Conservation (phyloP, 371 early-diverging fungal genomes). For the Mucor velutinosus region DNA sequence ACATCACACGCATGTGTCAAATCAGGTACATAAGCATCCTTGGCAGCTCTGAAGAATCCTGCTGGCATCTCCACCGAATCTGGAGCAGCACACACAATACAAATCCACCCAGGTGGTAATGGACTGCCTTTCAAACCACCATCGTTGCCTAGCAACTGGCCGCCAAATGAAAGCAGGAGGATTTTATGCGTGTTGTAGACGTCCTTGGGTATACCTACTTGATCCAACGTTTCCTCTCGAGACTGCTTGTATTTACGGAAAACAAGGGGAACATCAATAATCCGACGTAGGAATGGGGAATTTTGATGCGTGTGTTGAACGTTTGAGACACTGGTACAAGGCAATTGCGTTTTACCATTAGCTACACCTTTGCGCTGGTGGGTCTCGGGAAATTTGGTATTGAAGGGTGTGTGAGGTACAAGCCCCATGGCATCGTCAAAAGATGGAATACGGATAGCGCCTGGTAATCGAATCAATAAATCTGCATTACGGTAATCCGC, state of each 20-base stretch:
- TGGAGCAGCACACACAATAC: slow-evolving; percentile 70
- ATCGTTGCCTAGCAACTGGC: slow-evolving; percentile 58
- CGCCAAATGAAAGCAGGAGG: slow-evolving; percentile 78
- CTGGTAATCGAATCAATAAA: slow-evolving; percentile 69
- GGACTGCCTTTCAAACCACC: slow-evolving; percentile 55
- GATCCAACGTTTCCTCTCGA: slow-evolving; percentile 55
- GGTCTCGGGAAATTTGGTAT: slow-evolving; percentile 17
- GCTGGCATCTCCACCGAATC: slow-evolving; percentile 54
- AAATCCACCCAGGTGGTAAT: slow-evolving; percentile 77
- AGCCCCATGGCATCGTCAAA: slow-evolving; percentile 48
- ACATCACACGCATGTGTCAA: slow-evolving; percentile 75
- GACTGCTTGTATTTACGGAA: slow-evolving; percentile 55
- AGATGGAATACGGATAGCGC: slow-evolving; percentile 70
- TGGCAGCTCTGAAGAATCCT: slow-evolving; percentile 61
- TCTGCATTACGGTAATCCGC: slow-evolving; percentile 63
- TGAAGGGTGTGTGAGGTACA: slow-evolving; percentile 44
- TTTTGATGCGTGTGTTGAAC: slow-evolving; percentile 19
- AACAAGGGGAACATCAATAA: slow-evolving; percentile 66
- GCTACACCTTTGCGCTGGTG: slow-evolving; percentile 36
- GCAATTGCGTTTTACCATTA: slow-evolving; percentile 45
- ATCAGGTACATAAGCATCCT: slow-evolving; percentile 77
- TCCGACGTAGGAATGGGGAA: slow-evolving; percentile 32
- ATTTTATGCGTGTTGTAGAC: slow-evolving; percentile 61
- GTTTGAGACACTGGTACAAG: slow-evolving; percentile 38
- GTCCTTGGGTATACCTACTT: slow-evolving; percentile 61